phyloP scores from a whole-genome alignment of 2,329 filamentous ascomycete genomes.

The Aspergillus eucalypticola region DNA sequence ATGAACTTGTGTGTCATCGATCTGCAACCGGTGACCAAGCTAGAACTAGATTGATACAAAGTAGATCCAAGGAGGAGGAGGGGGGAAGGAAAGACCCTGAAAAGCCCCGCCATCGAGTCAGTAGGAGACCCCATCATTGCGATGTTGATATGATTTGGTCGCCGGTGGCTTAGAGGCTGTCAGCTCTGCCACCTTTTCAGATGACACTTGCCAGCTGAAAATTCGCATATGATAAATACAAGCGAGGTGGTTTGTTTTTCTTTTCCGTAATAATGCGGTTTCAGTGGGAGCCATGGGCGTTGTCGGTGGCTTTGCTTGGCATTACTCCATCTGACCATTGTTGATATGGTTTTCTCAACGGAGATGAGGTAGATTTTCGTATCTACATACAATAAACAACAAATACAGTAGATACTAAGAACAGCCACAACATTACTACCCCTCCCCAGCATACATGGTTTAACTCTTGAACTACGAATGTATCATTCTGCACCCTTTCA shows the following conservation, averaged over 20 bases:
- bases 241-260: background rate
- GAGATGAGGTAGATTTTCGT: no score
- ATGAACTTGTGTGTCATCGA: constrained; percentile 1
- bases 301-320: constrained; percentile 1
- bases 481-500: no score
- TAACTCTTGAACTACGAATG: no score
- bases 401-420: no score
- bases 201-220: background rate
- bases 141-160: background rate
- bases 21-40: background rate
- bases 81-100: background rate
- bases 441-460: no score
- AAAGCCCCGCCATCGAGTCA: constrained; percentile 9
- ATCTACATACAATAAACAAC: no score
- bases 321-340: background rate
- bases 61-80: no score
- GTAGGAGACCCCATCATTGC: background rate
- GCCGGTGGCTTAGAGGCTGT: background rate
- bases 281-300: background rate
- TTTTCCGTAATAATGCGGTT: background rate
- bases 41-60: background rate
- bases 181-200: background rate
- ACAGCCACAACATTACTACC: no score
- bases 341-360: background rate
- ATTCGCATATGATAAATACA: background rate